A percentile compares a stretch with the other conserved stretches of the same genome.
These are phyloP conservation scores for Zymoseptoria brevis DNA, from an alignment of 2,329 filamentous ascomycete species.

Conservation along the genomic window DNA sequence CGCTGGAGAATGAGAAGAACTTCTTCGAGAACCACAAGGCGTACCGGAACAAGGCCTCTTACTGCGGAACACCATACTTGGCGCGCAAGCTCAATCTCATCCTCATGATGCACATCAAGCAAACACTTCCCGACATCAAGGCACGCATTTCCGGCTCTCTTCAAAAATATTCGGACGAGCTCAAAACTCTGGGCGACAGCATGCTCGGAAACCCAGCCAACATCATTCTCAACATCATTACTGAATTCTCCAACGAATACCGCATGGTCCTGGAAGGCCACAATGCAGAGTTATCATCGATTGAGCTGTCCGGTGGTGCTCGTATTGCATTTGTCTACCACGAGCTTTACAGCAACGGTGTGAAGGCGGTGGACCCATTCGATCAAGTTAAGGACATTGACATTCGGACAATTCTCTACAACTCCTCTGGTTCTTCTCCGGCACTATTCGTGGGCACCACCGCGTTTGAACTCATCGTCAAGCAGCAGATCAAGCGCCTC, in stretches of 20 bases:
- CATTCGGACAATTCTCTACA: conserved; percentile 94
- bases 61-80: conserved; percentile 95
- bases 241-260: conserved; percentile 97
- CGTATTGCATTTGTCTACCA: conserved; percentile 99
- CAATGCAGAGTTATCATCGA: conserved; percentile 89
- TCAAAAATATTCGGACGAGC: conserved; percentile 80
- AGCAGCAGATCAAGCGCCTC: conserved; percentile 93
- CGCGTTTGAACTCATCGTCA: conserved; percentile 97
- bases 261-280: conserved; percentile 92
- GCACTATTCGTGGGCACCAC: conserved; percentile 95
- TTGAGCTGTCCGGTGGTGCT: conserved; percentile 89
- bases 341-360: conserved; percentile 92
- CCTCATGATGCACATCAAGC: conserved; percentile 99
- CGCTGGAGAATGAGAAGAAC: conserved; percentile 86
- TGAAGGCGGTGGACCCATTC: conserved; percentile 96
- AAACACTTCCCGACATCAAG: conserved; percentile 97
- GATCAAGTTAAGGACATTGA: conserved; percentile 96
- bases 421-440: conserved; percentile 96
- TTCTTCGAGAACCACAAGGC: conserved; percentile 99
- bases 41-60: conserved; percentile 95
- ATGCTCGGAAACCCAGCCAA: conserved; percentile 94
- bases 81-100: conserved; percentile 96
- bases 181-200: conserved; percentile 78
- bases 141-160: conserved; percentile 88
- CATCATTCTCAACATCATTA: conserved; percentile 97